Conservation (phyloP, 345 rosid genomes). For the Cochlearia excelsa region DNA sequence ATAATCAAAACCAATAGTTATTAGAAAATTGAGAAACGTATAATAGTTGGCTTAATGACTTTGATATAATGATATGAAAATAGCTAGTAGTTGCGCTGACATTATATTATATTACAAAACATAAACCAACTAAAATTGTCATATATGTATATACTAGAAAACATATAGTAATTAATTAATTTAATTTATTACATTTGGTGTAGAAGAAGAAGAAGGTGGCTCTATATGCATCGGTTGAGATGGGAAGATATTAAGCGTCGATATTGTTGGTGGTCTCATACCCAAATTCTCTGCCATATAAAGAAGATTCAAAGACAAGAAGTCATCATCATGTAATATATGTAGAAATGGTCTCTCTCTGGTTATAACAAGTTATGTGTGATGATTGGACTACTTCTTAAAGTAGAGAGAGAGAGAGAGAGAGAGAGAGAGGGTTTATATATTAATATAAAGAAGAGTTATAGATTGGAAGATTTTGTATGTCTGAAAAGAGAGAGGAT, state of each 20-base stretch:
- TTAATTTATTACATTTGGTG: slow-evolving; percentile 27
- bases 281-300: slow-evolving; percentile 55
- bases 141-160: neutral
- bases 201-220: slow-evolving; percentile 49
- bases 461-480: slow-evolving; percentile 34
- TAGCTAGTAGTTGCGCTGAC: slow-evolving; percentile 40
- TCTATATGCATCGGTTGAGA: slow-evolving; percentile 94
- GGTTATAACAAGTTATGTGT: slow-evolving; percentile 17
- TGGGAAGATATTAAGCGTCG: slow-evolving; percentile 94
- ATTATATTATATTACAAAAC: slow-evolving; percentile 26
- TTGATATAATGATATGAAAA: slow-evolving; percentile 32
- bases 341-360: slow-evolving; percentile 25
- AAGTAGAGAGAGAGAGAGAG: slow-evolving; percentile 15
- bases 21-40: slow-evolving; percentile 28
- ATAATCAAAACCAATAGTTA: slow-evolving; percentile 21
- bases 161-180: too few relatives aligned
- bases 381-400: slow-evolving; percentile 28
- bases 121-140: slow-evolving; percentile 33
- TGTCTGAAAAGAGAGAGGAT: slow-evolving; percentile 47
- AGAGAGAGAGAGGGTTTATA: slow-evolving; percentile 35
- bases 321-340: slow-evolving; percentile 21
- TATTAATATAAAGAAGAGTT: slow-evolving; percentile 24
- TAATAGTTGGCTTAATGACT: slow-evolving; percentile 24
- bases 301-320: slow-evolving; percentile 16
- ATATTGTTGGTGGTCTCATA: slow-evolving; percentile 95